Evolutionary conservation across 768 basidiomycete genomes (phyloP), one percentile per base, ranked within the genome.

Genomic region (Phylloporus scabripes): DNA sequence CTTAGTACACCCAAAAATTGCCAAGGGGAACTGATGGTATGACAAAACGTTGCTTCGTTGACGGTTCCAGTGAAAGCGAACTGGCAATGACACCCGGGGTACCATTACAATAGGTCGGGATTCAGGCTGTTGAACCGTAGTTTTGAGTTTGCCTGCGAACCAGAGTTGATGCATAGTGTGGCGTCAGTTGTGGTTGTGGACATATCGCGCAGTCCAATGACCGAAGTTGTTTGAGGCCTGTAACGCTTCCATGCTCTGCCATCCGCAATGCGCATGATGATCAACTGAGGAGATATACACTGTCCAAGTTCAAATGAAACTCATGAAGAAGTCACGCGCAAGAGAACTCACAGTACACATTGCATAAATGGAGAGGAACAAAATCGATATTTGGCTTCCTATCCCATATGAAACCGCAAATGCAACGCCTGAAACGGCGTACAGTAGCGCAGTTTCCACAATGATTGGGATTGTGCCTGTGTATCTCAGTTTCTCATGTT

Each of bases 201-300:
- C 7, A n/a, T 37, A 11, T 37, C 17, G 36, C 18, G 18, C 18
- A 37, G 18, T 37, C 18, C 18, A 37, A 37, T 37, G 17, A 2
- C 18, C 3, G 36, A 37, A 11, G 36, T 11, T 37, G 17, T 20
- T 11, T 9, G 36, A 20, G 17, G 36, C 18, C 18, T 37, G 10
- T 37, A 37, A 10, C 36, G 36, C 18, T 37, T 41, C 56, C 56
- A 56, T 9, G 50, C 55, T 17, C 20, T 51, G n/a, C 50, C 50
- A 2, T 29, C 26, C 3, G 44, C 50, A 11, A 57, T 41, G 2
- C 55, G 56, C 28, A 37, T 37, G 8, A 57, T 49, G 12, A 56
- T 46, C 47, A 57, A 46, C 29, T 57, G 50, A 7, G 55, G 56
- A 2, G 56, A 51, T 26, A 56, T 11, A 21, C 54, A 57, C 54